Evolutionary conservation across 2,329 filamentous ascomycete species (phyloP).

Genomic region (Aspergillus sp.): DNA sequence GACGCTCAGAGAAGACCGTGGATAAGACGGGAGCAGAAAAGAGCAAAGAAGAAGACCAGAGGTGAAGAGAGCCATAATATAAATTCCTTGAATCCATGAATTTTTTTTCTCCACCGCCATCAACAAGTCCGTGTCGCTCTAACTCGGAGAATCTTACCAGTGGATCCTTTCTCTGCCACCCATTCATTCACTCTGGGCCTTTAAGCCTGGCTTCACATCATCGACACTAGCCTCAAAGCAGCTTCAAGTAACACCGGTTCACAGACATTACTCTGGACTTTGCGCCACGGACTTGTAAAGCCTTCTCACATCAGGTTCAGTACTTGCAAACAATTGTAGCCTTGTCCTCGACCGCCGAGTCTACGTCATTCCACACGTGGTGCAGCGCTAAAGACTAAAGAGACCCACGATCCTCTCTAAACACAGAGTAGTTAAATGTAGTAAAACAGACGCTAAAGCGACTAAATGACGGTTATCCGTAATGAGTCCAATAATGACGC

Average conservation of each 20-base stretch:
- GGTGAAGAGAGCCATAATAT: not conserved
- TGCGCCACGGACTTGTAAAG: too few relatives aligned
- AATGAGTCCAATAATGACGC: not conserved
- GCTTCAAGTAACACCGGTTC: too few relatives aligned
- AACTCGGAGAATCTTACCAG: constrained; percentile 1
- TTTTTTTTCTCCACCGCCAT: constrained; percentile 11
- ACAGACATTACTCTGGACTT: too few relatives aligned
- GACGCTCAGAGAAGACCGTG: constrained; percentile 3
- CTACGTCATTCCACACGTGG: constrained; percentile 3
- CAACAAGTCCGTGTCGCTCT: constrained; percentile 3
- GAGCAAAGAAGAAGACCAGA: not conserved
- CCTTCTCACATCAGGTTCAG: too few relatives aligned
- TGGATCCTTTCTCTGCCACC: not conserved
- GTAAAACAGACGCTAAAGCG: constrained; percentile 9
- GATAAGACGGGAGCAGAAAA: not conserved
- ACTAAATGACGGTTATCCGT: constrained; percentile 13
- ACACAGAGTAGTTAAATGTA: not conserved
- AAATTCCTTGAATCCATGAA: constrained; percentile 4
- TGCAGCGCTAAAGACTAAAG: constrained; percentile 16
- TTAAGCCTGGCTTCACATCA: too few relatives aligned
- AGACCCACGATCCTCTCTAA: constrained; percentile 19
- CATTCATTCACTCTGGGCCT: too few relatives aligned
- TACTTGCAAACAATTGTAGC: not conserved
- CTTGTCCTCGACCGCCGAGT: not conserved
- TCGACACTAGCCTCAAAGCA: too few relatives aligned